These are phyloP conservation scores for Colletotrichum sp. DNA, from an alignment of 2,329 filamentous ascomycete species.

Conservation along the genomic window DNA sequence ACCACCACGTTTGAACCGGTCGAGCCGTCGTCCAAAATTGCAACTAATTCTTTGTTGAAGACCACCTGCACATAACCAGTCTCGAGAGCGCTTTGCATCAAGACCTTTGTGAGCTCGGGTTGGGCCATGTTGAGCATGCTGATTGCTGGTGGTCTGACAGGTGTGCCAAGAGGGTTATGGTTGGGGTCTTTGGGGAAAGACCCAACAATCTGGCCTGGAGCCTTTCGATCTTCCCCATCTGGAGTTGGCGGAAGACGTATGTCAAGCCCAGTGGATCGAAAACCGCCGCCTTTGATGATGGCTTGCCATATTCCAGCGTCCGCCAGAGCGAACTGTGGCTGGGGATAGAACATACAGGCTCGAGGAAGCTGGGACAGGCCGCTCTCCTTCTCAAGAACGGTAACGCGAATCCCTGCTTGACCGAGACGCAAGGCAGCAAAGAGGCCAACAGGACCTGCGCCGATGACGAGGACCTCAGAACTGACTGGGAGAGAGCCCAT, in stretches of 20 bases:
- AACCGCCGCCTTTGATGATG: neutral
- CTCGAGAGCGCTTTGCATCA: neutral
- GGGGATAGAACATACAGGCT: neutral
- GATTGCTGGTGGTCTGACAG: neutral
- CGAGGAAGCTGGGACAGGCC: neutral
- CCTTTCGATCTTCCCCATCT: neutral
- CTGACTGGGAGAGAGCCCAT: neutral
- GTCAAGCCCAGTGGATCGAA: neutral
- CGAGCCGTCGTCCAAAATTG: neutral
- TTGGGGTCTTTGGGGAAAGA: neutral
- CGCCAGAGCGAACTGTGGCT: neutral
- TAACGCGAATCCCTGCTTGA: neutral
- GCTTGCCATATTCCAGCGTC: neutral
- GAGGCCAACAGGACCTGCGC: neutral
- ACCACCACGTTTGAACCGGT: neutral
- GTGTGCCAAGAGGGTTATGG: neutral
- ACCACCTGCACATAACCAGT: neutral
- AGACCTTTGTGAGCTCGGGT: neutral
- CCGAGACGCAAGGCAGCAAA: neutral
- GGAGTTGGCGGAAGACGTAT: neutral
- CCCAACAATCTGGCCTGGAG: neutral
- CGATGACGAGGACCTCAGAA: neutral
- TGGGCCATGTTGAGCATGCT: neutral
- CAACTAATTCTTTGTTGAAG: neutral
- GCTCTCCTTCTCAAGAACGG: neutral